Evolutionary conservation across 306 rosid species (phyloP).

Genomic region (Lathyrus aphaca): DNA sequence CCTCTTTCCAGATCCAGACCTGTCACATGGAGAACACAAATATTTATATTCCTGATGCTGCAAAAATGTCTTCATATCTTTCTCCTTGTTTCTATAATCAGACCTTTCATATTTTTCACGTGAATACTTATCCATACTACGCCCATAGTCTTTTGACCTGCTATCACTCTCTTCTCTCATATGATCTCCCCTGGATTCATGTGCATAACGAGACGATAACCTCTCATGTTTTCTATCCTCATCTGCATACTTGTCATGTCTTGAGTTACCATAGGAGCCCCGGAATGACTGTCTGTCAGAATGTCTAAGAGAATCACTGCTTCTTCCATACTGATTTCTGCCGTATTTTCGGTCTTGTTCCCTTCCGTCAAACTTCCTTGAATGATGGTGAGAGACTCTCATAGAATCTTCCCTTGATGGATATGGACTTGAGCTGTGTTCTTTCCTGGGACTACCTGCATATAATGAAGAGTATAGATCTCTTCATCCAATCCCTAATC

Average conservation of each 20-base stretch:
- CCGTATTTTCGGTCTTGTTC: slow-evolving; percentile 61
- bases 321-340: slow-evolving; percentile 56
- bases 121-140: slow-evolving; percentile 54
- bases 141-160: slow-evolving; percentile 59
- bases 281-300: slow-evolving; percentile 65
- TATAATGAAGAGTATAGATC: slow-evolving; percentile 31
- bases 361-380: slow-evolving; percentile 59
- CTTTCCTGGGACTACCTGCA: slow-evolving; percentile 70
- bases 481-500: slow-evolving; percentile 24
- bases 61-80: slow-evolving; percentile 45
- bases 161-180: slow-evolving; percentile 53
- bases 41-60: slow-evolving; percentile 59
- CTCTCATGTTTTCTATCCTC: slow-evolving; percentile 62
- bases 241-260: slow-evolving; percentile 63
- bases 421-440: slow-evolving; percentile 59
- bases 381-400: slow-evolving; percentile 51
- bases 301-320: slow-evolving; percentile 63
- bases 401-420: slow-evolving; percentile 47
- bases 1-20: slow-evolving; percentile 64
- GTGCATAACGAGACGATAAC: slow-evolving; percentile 56
- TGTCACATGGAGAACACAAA: slow-evolving; percentile 57
- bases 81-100: slow-evolving; percentile 63
- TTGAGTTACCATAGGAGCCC: slow-evolving; percentile 62
- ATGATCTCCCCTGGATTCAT: slow-evolving; percentile 68
- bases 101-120: slow-evolving; percentile 68